Conservation (phyloP, 2,329 filamentous ascomycete genomes). For the Parastagonospora avenae region DNA sequence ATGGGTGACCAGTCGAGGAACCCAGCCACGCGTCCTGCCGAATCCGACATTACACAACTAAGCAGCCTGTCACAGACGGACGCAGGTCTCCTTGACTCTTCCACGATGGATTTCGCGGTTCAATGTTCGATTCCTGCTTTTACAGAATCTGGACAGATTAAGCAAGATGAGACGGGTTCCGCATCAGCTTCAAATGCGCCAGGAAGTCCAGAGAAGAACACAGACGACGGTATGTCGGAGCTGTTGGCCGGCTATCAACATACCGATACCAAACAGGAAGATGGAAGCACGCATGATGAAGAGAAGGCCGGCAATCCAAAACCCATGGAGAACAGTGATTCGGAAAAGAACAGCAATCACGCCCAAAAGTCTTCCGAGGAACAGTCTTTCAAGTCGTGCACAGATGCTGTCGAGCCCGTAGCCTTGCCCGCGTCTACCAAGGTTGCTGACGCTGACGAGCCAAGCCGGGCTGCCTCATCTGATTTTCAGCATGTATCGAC, state of each 20-base stretch:
- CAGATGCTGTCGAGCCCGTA: conserved; percentile 20
- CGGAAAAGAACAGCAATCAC: conserved; percentile 26
- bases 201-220: conserved; percentile 20
- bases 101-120: conserved; percentile 38
- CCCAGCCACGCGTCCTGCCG: background rate
- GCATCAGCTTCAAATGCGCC: conserved; percentile 2
- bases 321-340: conserved; percentile 2
- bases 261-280: conserved; percentile 28
- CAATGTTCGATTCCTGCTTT: conserved; percentile 37
- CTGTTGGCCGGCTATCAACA: conserved; percentile 39
- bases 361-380: conserved; percentile 37
- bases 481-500: conserved; percentile 18
- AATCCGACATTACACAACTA: conserved; percentile 14
- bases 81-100: conserved; percentile 36
- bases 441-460: no score
- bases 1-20: background rate
- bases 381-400: conserved; percentile 43
- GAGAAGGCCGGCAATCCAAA: background rate
- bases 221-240: conserved; percentile 41
- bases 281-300: conserved; percentile 1
- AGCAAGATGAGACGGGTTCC: conserved; percentile 7
- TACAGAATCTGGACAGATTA: conserved; percentile 14
- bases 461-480: background rate
- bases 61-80: conserved; percentile 34
- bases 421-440: no score